Conservation (phyloP, 768 basidiomycete species). For the Filobasidium wieringae region DNA sequence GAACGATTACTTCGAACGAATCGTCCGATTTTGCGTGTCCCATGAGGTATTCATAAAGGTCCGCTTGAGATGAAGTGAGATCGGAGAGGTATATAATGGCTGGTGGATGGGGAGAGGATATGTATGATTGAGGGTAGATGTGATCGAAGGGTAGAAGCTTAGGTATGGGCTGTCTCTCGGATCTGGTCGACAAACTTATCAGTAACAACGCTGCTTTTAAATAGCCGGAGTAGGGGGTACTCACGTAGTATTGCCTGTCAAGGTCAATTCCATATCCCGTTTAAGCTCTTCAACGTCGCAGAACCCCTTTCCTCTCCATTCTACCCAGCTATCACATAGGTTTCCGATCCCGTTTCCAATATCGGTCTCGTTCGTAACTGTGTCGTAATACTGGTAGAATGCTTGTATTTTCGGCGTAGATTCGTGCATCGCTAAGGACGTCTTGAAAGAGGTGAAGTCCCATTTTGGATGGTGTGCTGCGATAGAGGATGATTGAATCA, state of each 20-base stretch:
- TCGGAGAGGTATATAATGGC: slow-evolving; percentile 70
- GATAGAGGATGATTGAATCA: not conserved
- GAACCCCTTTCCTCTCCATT: slow-evolving; percentile 34
- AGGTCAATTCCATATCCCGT: slow-evolving; percentile 30
- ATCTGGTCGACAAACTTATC: too few relatives aligned
- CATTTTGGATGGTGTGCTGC: slow-evolving; percentile 1
- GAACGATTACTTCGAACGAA: slow-evolving; percentile 60
- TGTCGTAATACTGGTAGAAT: slow-evolving; percentile 60
- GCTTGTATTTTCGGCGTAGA: slow-evolving; percentile 72
- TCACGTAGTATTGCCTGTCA: slow-evolving; percentile 18
- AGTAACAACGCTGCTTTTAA: too few relatives aligned
- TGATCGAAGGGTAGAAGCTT: slow-evolving; percentile 62
- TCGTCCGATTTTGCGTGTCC: slow-evolving; percentile 44
- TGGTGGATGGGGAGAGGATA: slow-evolving; percentile 49
- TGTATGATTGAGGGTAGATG: slow-evolving; percentile 37
- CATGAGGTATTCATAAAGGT: slow-evolving; percentile 57
- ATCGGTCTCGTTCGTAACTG: slow-evolving; percentile 14
- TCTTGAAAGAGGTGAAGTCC: slow-evolving; percentile 49
- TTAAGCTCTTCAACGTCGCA: slow-evolving; percentile 26
- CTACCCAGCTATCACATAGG: slow-evolving; percentile 33
- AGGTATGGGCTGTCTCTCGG: too few relatives aligned
- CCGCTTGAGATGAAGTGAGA: slow-evolving; percentile 54
- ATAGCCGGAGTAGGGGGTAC: too few relatives aligned
- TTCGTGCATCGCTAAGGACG: slow-evolving; percentile 65
- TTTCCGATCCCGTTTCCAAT: slow-evolving; percentile 1